phyloP scores from a whole-genome alignment of 2,329 filamentous ascomycete species.

The Sclerotinia subarctica region DNA sequence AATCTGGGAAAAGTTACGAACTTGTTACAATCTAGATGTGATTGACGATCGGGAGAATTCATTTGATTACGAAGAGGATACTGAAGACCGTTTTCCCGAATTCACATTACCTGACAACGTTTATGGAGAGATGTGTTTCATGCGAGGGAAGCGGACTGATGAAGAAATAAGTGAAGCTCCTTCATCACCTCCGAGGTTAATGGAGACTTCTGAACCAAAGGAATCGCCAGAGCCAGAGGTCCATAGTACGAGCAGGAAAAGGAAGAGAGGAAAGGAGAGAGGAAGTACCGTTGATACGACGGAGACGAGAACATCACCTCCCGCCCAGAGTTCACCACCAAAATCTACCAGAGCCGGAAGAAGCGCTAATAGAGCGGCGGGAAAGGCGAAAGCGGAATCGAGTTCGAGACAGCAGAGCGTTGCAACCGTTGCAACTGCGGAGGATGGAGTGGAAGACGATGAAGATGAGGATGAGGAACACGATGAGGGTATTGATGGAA shows the following conservation, averaged over 20 bases:
- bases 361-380: constrained; percentile 44
- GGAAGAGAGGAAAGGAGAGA: constrained; percentile 41
- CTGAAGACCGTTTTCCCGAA: constrained; percentile 60
- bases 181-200: constrained; percentile 38
- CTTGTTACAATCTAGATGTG: constrained; percentile 79
- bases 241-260: constrained; percentile 24
- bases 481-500: constrained; percentile 39
- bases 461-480: constrained; percentile 39
- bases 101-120: constrained; percentile 56
- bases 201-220: constrained; percentile 30
- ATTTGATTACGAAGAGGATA: constrained; percentile 46
- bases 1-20: constrained; percentile 84
- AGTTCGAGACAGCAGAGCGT: constrained; percentile 39
- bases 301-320: constrained; percentile 43
- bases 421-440: constrained; percentile 37
- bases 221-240: constrained; percentile 18
- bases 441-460: constrained; percentile 40
- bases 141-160: constrained; percentile 30
- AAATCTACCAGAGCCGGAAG: constrained; percentile 40
- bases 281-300: constrained; percentile 53
- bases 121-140: constrained; percentile 36
- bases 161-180: constrained; percentile 36
- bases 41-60: constrained; percentile 79
- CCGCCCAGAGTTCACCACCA: constrained; percentile 42
- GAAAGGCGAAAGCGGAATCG: constrained; percentile 42